These are phyloP conservation scores for Corylus americana DNA, from an alignment of 306 rosid species.

Conservation along the genomic window DNA sequence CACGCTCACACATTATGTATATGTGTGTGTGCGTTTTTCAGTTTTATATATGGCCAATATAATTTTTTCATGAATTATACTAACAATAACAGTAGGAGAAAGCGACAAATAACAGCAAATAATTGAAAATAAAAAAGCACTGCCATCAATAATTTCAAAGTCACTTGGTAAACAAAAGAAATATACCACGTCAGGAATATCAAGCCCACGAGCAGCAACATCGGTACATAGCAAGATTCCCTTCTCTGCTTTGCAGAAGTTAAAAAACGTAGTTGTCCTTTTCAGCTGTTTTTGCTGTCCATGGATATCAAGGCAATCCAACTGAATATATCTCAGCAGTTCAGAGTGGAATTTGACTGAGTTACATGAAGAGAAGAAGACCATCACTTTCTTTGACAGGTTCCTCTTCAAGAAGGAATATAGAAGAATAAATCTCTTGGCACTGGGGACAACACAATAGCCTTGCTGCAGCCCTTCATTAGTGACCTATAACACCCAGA, in stretches of 20 bases:
- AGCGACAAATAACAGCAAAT: background rate
- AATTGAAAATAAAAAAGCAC: background rate
- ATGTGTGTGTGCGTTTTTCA: background rate
- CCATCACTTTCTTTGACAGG: constrained; percentile 85
- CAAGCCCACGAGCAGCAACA: constrained; percentile 42
- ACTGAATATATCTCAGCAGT: constrained; percentile 65
- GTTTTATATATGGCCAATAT: background rate
- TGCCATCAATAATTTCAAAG: no score
- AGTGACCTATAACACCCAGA: constrained; percentile 60
- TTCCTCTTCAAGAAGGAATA: constrained; percentile 79
- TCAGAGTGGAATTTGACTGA: constrained; percentile 91
- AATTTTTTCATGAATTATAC: no score
- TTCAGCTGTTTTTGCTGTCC: constrained; percentile 95
- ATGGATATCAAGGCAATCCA: constrained; percentile 82
- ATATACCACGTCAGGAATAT: constrained; percentile 9
- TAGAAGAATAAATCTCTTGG: constrained; percentile 76
- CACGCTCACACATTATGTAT: background rate
- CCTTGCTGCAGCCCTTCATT: constrained; percentile 98
- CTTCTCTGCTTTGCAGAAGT: constrained; percentile 78
- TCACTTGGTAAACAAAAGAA: background rate
- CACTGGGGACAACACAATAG: constrained; percentile 81
- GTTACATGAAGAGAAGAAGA: constrained; percentile 95
- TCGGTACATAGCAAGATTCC: constrained; percentile 96
- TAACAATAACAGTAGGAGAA: background rate
- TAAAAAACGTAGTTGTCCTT: constrained; percentile 63